Percentiles rank a stretch among this genome's conserved stretches.
phyloP scores from a whole-genome alignment of 306 rosid genomes.

The Rosa persica region DNA sequence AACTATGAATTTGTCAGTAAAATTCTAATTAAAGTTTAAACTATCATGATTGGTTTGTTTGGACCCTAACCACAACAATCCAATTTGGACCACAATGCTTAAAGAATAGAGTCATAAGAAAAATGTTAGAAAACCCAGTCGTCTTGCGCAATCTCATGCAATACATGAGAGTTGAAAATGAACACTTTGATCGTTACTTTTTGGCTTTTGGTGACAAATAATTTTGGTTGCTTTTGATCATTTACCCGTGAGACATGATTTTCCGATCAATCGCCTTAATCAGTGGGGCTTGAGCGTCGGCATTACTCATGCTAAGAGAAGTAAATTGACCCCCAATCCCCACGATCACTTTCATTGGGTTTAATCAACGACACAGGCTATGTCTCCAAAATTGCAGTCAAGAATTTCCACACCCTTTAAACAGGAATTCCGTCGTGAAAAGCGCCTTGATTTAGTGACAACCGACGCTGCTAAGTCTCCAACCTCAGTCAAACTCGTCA shows the following conservation, averaged over 20 bases:
- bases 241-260: neutral
- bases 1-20: neutral
- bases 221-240: neutral
- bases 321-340: neutral
- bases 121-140: neutral
- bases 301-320: neutral
- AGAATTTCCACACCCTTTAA: neutral
- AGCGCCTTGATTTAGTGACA: neutral
- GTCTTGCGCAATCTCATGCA: neutral
- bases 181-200: neutral
- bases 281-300: constrained; percentile 7
- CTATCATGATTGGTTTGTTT: neutral
- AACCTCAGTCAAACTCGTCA: neutral
- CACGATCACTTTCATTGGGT: neutral
- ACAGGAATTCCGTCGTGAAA: constrained; percentile 6
- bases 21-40: neutral
- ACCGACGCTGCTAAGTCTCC: neutral
- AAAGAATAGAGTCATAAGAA: neutral
- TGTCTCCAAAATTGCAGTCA: constrained; percentile 6
- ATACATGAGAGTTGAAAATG: neutral
- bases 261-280: constrained; percentile 14
- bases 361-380: neutral
- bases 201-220: neutral
- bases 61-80: neutral
- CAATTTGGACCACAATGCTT: neutral